These are phyloP conservation scores for Mycena olivaceomarginata DNA, from an alignment of 768 basidiomycete species.

Conservation along the genomic window DNA sequence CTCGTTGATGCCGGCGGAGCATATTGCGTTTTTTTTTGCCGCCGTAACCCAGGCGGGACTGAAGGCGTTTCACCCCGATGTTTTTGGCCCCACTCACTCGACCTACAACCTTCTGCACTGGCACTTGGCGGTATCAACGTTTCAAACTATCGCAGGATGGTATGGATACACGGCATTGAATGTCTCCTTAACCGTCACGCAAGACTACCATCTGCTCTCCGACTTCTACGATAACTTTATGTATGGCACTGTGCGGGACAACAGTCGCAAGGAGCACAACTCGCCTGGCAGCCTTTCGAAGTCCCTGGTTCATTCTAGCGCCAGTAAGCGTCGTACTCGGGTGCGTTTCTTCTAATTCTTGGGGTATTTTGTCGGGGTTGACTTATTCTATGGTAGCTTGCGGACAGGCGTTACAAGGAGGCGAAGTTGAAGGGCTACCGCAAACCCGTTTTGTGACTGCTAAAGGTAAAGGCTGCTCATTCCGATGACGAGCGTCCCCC, in stretches of 20 bases:
- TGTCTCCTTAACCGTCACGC: conserved; percentile 1
- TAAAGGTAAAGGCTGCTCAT: background rate
- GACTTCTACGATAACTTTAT: conserved; percentile 28
- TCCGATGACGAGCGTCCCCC: conserved; percentile 17
- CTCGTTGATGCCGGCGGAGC: background rate
- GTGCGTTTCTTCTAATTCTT: background rate
- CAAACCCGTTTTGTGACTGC: conserved; percentile 8
- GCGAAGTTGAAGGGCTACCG: conserved; percentile 11
- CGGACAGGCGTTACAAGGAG: background rate
- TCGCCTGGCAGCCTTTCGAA: conserved; percentile 12
- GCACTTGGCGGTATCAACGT: conserved; percentile 19
- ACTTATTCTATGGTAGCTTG: background rate
- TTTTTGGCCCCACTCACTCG: conserved; percentile 19
- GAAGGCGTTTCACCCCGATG: conserved; percentile 17
- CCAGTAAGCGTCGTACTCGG: conserved; percentile 9
- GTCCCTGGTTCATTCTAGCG: background rate
- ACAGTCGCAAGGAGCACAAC: conserved; percentile 17
- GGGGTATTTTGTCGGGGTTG: background rate
- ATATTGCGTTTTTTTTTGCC: conserved; percentile 3
- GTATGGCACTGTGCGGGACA: background rate
- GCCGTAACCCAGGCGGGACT: conserved; percentile 10
- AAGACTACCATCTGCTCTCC: conserved; percentile 11
- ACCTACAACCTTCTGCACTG: conserved; percentile 32
- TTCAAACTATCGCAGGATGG: conserved; percentile 3
- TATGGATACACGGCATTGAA: conserved; percentile 12